Conservation (phyloP, 2,329 filamentous ascomycete genomes). For the Diplocarpon mali region DNA sequence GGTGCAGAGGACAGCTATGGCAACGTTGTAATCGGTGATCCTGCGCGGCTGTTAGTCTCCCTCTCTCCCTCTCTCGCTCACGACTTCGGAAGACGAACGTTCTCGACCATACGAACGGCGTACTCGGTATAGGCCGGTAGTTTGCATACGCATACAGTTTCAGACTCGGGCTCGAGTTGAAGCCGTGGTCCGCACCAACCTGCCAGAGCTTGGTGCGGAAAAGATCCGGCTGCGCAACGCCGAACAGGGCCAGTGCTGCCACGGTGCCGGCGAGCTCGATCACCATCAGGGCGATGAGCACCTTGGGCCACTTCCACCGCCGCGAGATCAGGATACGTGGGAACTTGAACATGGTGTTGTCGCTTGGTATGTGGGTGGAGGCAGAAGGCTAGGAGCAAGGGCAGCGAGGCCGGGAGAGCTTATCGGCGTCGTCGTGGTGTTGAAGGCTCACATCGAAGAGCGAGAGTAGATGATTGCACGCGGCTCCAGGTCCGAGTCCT, state of each 20-base stretch:
- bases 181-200: conserved; percentile 57
- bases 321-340: conserved; percentile 12
- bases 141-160: conserved; percentile 67
- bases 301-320: conserved; percentile 37
- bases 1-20: conserved; percentile 63
- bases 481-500: conserved; percentile 4
- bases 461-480: background rate
- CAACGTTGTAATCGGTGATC: conserved; percentile 64
- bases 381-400: background rate
- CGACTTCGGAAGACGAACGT: conserved; percentile 42
- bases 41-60: conserved; percentile 33
- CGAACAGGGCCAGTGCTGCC: conserved; percentile 57
- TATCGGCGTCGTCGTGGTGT: conserved; percentile 6
- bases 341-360: conserved; percentile 8
- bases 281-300: conserved; percentile 44
- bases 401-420: background rate
- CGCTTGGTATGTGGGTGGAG: background rate
- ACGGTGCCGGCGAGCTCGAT: conserved; percentile 57
- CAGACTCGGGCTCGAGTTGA: conserved; percentile 63
- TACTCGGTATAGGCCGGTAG: conserved; percentile 46
- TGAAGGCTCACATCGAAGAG: conserved; percentile 7
- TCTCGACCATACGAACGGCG: conserved; percentile 62
- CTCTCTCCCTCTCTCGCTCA: background rate
- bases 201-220: conserved; percentile 64
- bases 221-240: conserved; percentile 60